These are phyloP conservation scores for Salmacisia buchloeana DNA, from an alignment of 1,284 basidiomycete species.

Conservation along the genomic window DNA sequence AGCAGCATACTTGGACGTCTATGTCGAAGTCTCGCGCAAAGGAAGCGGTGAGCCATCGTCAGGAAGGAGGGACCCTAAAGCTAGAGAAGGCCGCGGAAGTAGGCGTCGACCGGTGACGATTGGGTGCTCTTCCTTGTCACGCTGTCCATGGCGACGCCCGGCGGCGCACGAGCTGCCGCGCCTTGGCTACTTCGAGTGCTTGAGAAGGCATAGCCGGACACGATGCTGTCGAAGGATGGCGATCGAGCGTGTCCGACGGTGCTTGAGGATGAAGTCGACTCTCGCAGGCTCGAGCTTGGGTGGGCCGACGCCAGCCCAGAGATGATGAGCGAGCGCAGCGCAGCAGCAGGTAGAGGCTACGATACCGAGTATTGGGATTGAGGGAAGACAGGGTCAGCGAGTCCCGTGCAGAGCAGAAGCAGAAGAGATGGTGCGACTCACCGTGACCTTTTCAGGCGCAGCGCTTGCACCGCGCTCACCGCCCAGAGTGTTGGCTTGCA, in stretches of 20 bases:
- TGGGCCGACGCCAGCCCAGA: background rate
- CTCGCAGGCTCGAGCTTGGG: background rate
- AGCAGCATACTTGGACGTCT: too few relatives aligned
- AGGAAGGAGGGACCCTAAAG: too few relatives aligned
- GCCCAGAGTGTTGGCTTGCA: background rate
- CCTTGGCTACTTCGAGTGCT: too few relatives aligned
- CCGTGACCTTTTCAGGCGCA: background rate
- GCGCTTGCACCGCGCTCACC: background rate
- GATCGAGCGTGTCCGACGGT: background rate
- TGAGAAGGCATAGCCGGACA: conserved; percentile 2
- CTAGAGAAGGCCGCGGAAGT: conserved; percentile 3
- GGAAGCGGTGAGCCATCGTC: too few relatives aligned
- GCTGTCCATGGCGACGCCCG: background rate
- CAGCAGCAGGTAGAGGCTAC: background rate
- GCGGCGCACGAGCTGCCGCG: too few relatives aligned
- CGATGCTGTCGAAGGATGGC: conserved; percentile 6
- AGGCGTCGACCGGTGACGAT: background rate
- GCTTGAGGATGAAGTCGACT: background rate
- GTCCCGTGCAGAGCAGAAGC: background rate
- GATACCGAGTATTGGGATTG: background rate
- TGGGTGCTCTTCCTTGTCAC: background rate
- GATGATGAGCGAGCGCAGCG: conserved; percentile 1
- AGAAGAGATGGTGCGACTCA: background rate
- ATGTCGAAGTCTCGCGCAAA: too few relatives aligned
- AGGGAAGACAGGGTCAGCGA: background rate